Conservation (phyloP, 768 basidiomycete species). For the Rhizopogon rudus region DNA sequence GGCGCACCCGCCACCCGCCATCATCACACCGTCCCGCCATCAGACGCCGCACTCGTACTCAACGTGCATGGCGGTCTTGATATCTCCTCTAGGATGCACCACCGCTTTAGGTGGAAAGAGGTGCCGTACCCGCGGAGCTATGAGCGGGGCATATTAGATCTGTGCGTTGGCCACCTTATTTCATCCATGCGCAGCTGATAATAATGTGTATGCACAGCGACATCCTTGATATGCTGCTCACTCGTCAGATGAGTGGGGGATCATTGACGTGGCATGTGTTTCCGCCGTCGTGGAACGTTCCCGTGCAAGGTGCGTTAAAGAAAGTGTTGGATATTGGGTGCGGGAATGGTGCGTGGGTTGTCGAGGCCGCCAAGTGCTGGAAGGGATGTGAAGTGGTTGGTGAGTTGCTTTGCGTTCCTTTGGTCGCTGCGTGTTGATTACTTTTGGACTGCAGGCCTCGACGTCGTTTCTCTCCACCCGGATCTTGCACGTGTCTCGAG, state of each 20-base stretch:
- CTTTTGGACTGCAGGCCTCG: conserved; percentile 57
- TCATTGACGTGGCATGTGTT: conserved; percentile 56
- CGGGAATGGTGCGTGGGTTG: conserved; percentile 72
- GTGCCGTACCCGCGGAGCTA: conserved; percentile 72
- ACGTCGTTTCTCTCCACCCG: conserved; percentile 69
- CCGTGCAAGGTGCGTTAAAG: background rate
- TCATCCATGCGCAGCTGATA: background rate
- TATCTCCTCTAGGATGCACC: conserved; percentile 42
- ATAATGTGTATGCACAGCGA: conserved; percentile 39
- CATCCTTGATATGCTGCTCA: conserved; percentile 60
- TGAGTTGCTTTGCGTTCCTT: background rate
- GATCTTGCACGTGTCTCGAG: conserved; percentile 56
- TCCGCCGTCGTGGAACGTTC: conserved; percentile 15
- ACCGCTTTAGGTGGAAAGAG: conserved; percentile 41
- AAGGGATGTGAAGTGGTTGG: conserved; percentile 32
- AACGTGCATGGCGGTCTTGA: conserved; percentile 22
- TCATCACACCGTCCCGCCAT: background rate
- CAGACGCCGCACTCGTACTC: conserved; percentile 9
- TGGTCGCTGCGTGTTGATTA: background rate
- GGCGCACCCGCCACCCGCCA: background rate
- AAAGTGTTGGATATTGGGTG: conserved; percentile 64
- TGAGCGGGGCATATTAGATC: conserved; percentile 55
- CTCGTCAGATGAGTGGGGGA: conserved; percentile 50
- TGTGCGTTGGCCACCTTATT: conserved; percentile 33
- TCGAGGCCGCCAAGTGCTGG: conserved; percentile 62